phyloP scores from a whole-genome alignment of 75 land plant species.

The Sequoia sempervirens region DNA sequence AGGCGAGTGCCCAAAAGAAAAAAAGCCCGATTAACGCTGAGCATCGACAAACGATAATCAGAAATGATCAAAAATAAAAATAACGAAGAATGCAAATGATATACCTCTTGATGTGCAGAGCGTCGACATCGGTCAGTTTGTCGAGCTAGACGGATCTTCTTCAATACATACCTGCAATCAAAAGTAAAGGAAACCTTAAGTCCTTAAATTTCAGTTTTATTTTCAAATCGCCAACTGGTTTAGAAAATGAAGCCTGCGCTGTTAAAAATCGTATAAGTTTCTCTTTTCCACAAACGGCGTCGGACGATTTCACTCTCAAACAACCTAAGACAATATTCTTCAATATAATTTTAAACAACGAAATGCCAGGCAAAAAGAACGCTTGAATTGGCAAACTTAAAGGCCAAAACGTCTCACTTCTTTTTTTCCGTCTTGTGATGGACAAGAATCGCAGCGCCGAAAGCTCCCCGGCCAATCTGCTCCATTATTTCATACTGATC shows the following conservation, averaged over 20 bases:
- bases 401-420: constrained; percentile 39
- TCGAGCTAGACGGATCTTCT: constrained; percentile 93
- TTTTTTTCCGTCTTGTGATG: constrained; percentile 85
- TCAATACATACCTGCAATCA: constrained; percentile 71
- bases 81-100: neutral
- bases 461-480: constrained; percentile 96
- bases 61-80: neutral
- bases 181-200: neutral
- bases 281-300: neutral
- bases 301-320: neutral
- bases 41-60: neutral
- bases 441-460: constrained; percentile 94
- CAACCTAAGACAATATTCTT: neutral
- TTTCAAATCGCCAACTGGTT: neutral
- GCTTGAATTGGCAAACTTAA: neutral
- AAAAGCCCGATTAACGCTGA: neutral
- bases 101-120: constrained; percentile 92
- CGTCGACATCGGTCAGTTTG: constrained; percentile 87
- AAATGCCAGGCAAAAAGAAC: neutral
- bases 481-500: constrained; percentile 99
- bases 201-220: neutral
- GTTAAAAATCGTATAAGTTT: neutral
- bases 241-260: neutral
- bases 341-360: neutral
- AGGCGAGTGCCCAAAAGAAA: neutral